Evolutionary conservation across 495 filamentous ascomycete species (phyloP).

Genomic region (Penicillium waksmanii): DNA sequence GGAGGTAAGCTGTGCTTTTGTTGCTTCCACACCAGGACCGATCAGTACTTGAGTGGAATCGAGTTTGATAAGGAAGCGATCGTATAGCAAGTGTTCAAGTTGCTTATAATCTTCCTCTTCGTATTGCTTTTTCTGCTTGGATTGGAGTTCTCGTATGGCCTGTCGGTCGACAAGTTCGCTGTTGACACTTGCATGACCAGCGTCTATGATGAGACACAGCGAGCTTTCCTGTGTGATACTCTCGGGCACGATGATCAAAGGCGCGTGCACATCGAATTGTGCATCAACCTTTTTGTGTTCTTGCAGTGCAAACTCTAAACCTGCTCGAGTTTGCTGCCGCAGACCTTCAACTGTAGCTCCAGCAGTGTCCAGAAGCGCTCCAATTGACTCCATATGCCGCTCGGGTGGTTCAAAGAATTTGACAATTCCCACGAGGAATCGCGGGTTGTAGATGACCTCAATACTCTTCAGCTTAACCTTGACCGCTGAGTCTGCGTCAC

Average conservation of each 20-base stretch:
- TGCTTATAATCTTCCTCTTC: constrained; percentile 85
- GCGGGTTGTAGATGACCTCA: constrained; percentile 96
- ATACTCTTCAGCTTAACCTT: constrained; percentile 92
- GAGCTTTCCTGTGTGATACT: constrained; percentile 79
- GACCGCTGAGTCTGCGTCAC: constrained; percentile 84
- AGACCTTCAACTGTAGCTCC: constrained; percentile 93
- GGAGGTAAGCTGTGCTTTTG: constrained; percentile 77
- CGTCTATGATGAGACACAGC: constrained; percentile 90
- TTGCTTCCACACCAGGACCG: constrained; percentile 89
- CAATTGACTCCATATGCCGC: constrained; percentile 97
- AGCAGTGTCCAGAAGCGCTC: constrained; percentile 89
- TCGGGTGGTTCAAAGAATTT: constrained; percentile 96
- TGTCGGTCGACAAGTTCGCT: constrained; percentile 91
- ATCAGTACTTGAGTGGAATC: constrained; percentile 94
- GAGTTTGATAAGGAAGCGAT: constrained; percentile 89
- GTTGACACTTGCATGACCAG: constrained; percentile 90
- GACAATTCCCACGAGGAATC: constrained; percentile 83
- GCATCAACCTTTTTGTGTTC: constrained; percentile 98
- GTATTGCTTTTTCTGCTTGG: constrained; percentile 86
- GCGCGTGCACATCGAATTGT: constrained; percentile 92
- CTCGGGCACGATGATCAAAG: constrained; percentile 93
- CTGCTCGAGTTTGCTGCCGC: constrained; percentile 91
- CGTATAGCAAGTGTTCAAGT: constrained; percentile 91
- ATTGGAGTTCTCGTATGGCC: constrained; percentile 84
- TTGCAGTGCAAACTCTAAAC: constrained; percentile 91